Percentiles rank a stretch among this genome's conserved stretches.
These are phyloP conservation scores for Metschnikowia koreensis DNA, from an alignment of 805 yeast species.

Conservation along the genomic window DNA sequence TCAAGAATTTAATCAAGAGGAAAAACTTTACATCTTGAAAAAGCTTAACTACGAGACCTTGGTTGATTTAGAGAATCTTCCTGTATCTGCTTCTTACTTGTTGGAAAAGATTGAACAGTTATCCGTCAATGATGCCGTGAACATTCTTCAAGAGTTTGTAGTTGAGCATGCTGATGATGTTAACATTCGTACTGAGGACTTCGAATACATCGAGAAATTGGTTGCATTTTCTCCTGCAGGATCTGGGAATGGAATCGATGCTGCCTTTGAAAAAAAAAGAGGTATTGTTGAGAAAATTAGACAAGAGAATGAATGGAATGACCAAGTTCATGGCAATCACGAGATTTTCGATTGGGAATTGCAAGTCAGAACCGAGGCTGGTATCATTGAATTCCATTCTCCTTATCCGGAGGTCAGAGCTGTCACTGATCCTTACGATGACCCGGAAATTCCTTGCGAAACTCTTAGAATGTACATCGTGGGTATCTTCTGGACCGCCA, in stretches of 20 bases:
- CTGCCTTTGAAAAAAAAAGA: neutral
- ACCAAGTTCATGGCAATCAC: neutral
- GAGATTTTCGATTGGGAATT: conserved; percentile 31
- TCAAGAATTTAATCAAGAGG: conserved; percentile 21
- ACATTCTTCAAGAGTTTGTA: conserved; percentile 1
- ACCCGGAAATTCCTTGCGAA: conserved; percentile 46
- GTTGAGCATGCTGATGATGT: conserved; percentile 3
- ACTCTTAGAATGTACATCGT: conserved; percentile 56
- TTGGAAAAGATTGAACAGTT: conserved; percentile 3
- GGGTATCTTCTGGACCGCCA: conserved; percentile 48
- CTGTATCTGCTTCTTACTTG: conserved; percentile 24
- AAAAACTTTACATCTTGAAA: conserved; percentile 28
- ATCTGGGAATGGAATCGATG: neutral
- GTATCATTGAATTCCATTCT: conserved; percentile 27
- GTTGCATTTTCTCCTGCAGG: neutral
- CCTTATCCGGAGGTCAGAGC: conserved; percentile 71
- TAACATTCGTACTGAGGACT: conserved; percentile 1
- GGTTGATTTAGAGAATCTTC: conserved; percentile 30
- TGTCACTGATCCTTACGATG: conserved; percentile 53
- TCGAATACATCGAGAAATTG: conserved; percentile 2
- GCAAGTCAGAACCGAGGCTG: conserved; percentile 38
- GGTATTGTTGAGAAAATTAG: neutral
- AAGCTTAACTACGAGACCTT: conserved; percentile 27
- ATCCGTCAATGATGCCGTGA: neutral
- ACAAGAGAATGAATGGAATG: neutral